phyloP scores from a whole-genome alignment of 257 asterid genomes.

The Solanum chiquidenum region DNA sequence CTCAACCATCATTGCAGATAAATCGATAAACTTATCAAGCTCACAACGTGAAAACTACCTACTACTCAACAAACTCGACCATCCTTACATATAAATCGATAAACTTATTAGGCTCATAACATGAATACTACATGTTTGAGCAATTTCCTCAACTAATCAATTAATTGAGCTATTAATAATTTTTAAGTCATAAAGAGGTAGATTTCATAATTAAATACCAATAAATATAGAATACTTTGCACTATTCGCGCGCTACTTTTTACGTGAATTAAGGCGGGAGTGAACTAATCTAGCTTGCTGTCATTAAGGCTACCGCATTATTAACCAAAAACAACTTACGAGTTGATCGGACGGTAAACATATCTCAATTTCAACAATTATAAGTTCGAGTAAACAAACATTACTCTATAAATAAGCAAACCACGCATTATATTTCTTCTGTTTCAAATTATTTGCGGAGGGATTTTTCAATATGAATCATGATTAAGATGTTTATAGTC shows the following conservation, averaged over 20 bases:
- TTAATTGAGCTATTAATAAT: neutral
- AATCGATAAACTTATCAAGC: neutral
- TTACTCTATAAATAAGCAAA: too few relatives aligned
- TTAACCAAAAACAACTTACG: neutral
- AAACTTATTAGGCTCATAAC: neutral
- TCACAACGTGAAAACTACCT: neutral
- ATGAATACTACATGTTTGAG: neutral
- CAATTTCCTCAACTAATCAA: neutral
- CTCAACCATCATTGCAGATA: neutral
- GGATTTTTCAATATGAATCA: neutral
- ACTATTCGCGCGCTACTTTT: neutral
- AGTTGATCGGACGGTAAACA: rapidly evolving
- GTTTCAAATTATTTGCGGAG: neutral
- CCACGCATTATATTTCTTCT: too few relatives aligned
- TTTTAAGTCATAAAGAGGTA: neutral
- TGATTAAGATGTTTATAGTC: neutral
- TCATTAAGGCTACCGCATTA: neutral
- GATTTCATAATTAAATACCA: neutral
- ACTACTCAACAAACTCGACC: neutral
- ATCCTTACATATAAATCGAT: neutral
- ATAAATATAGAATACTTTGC: neutral
- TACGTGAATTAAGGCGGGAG: neutral
- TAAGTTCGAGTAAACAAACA: too few relatives aligned
- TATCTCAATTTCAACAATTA: too few relatives aligned
- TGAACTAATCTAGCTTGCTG: neutral